Evolutionary conservation across 2,329 filamentous ascomycete species (phyloP).

Genomic region (Ophiobolus disseminans): DNA sequence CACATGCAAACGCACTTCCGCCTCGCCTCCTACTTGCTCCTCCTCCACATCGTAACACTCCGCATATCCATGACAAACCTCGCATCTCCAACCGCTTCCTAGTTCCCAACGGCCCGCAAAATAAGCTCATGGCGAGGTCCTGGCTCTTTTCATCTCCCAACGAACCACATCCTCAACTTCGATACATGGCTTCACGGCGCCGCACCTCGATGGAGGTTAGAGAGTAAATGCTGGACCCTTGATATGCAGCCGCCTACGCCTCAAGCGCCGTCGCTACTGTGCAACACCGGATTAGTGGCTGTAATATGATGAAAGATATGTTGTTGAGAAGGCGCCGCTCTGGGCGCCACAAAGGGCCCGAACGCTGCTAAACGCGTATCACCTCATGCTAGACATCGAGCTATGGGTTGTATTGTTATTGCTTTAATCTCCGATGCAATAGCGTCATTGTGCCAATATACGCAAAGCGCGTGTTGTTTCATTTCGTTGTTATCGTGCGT

Average conservation of each 20-base stretch:
- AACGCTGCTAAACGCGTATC: no score
- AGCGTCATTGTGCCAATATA: no score
- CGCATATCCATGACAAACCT: constrained; percentile 8
- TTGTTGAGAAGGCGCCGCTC: constrained; percentile 11
- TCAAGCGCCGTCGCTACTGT: constrained; percentile 4
- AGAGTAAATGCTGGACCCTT: not conserved
- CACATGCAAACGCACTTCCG: no score
- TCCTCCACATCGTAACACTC: not conserved
- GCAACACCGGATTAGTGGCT: constrained; percentile 3
- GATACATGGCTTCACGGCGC: not conserved
- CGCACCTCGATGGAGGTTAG: not conserved
- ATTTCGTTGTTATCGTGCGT: not conserved
- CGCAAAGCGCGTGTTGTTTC: not conserved
- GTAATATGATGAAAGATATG: not conserved
- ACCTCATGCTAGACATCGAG: no score
- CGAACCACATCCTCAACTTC: constrained; percentile 5
- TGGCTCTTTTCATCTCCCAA: constrained; percentile 15
- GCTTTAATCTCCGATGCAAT: no score
- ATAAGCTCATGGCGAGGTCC: constrained; percentile 17
- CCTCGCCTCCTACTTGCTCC: no score
- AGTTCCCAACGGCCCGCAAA: constrained; percentile 17
- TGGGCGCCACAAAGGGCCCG: no score
- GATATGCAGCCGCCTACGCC: not conserved
- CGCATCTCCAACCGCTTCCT: constrained; percentile 1
- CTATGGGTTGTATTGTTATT: no score